A percentile compares a stretch with the other conserved stretches of the same genome.
phyloP scores from a whole-genome alignment of 306 rosid genomes.

The Vachellia collinsii region DNA sequence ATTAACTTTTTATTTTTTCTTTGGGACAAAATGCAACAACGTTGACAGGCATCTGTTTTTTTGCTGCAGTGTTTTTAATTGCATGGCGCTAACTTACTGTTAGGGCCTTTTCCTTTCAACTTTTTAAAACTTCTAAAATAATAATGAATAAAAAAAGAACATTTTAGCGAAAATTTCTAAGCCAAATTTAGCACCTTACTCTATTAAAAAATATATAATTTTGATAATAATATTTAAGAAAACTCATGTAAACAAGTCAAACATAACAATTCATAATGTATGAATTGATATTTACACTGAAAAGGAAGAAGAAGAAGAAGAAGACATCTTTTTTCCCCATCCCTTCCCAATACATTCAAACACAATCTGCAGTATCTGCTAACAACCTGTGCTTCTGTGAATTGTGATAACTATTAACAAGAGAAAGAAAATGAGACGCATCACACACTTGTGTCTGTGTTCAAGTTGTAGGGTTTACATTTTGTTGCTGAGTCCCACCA shows the following conservation, averaged over 20 bases:
- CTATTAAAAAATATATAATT: too few relatives aligned
- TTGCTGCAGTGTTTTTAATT: too few relatives aligned
- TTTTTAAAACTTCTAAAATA: too few relatives aligned
- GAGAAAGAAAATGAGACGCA: background rate
- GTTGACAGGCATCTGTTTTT: too few relatives aligned
- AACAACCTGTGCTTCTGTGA: background rate
- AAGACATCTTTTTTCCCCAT: background rate
- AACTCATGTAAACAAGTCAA: background rate
- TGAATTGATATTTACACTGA: conserved; percentile 10
- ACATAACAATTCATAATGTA: background rate
- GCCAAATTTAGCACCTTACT: too few relatives aligned
- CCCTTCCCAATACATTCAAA: background rate
- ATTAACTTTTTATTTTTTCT: too few relatives aligned
- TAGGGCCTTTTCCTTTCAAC: too few relatives aligned
- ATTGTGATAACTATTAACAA: background rate
- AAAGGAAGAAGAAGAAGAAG: too few relatives aligned
- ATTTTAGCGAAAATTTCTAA: too few relatives aligned
- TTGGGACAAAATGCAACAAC: too few relatives aligned
- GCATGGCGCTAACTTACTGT: too few relatives aligned
- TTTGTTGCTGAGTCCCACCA: conserved; percentile 31
- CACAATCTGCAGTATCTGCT: background rate
- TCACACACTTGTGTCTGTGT: background rate
- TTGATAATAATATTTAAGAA: background rate
- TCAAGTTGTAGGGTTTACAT: background rate
- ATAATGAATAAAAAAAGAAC: too few relatives aligned